A percentile compares a stretch with the other conserved stretches of the same genome.
Conservation (phyloP, 176 grass and related monocot genomes). For the Oryza glumipatula region DNA sequence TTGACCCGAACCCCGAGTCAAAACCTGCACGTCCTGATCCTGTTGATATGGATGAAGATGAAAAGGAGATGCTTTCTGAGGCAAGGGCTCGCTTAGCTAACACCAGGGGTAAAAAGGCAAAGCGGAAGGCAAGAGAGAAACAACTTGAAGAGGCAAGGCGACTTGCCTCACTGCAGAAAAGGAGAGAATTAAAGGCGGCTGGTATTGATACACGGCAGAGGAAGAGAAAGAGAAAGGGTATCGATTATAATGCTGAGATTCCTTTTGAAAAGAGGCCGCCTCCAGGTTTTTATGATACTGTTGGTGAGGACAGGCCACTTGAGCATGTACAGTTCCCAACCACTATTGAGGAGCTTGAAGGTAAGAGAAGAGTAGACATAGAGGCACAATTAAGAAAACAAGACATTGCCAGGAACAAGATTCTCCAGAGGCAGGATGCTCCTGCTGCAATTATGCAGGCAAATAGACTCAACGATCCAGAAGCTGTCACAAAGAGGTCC, state of each 20-base stretch:
- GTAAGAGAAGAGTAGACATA: constrained; percentile 82
- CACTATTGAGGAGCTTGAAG: constrained; percentile 92
- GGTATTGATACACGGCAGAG: constrained; percentile 76
- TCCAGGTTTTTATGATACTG: constrained; percentile 81
- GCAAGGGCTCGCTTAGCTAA: constrained; percentile 92
- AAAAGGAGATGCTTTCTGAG: constrained; percentile 98
- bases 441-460: constrained; percentile 86
- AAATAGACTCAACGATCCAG: constrained; percentile 95
- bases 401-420: constrained; percentile 90
- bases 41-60: constrained; percentile 96
- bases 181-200: constrained; percentile 89
- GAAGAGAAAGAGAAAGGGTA: constrained; percentile 85
- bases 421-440: constrained; percentile 90
- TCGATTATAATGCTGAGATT: constrained; percentile 94
- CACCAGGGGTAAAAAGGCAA: constrained; percentile 93
- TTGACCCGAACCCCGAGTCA: constrained; percentile 93
- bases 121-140: constrained; percentile 94
- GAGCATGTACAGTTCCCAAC: constrained; percentile 83
- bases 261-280: constrained; percentile 91
- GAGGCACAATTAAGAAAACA: constrained; percentile 88
- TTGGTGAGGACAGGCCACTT: constrained; percentile 67
- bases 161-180: constrained; percentile 92
- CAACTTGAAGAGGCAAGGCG: constrained; percentile 92
- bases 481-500: constrained; percentile 87
- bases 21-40: constrained; percentile 95